A percentile compares a stretch with the other conserved stretches of the same genome.
phyloP scores from a whole-genome alignment of 495 filamentous ascomycete species.

The Neurospora sp. region DNA sequence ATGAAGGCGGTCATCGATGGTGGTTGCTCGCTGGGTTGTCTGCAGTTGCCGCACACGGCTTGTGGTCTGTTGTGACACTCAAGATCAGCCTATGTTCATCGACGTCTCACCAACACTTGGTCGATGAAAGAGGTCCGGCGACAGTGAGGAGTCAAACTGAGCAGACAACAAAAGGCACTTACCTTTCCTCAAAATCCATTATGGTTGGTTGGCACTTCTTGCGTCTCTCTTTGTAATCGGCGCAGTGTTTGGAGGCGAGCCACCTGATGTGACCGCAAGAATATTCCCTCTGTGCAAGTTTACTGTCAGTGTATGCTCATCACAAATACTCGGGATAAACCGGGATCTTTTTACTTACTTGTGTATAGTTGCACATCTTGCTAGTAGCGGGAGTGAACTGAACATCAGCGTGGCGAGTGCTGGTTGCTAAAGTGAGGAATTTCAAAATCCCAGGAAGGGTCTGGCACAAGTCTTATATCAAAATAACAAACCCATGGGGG shows the following conservation, averaged over 20 bases:
- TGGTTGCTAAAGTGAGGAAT: background rate
- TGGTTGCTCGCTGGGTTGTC: background rate
- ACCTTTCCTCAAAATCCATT: conserved; percentile 10
- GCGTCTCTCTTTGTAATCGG: background rate
- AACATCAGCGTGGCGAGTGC: background rate
- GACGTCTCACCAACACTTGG: background rate
- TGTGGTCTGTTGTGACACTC: background rate
- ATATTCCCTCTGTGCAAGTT: conserved; percentile 2
- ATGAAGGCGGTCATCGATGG: background rate
- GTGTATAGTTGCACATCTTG: conserved; percentile 1
- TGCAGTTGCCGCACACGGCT: background rate
- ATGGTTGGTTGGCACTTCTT: conserved; percentile 2
- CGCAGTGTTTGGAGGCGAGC: conserved; percentile 10
- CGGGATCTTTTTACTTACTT: background rate
- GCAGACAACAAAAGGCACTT: background rate
- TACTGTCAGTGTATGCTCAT: background rate
- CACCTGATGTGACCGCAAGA: conserved; percentile 8
- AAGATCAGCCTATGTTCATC: background rate
- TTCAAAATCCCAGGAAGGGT: background rate
- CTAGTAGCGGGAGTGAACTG: background rate
- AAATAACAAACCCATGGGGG: background rate
- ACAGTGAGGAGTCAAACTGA: background rate
- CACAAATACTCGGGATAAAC: background rate
- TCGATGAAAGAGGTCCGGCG: background rate
- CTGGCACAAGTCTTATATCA: background rate